These are phyloP conservation scores for Maudiozyma saulgeensis DNA, from an alignment of 805 yeast genomes.

Conservation along the genomic window DNA sequence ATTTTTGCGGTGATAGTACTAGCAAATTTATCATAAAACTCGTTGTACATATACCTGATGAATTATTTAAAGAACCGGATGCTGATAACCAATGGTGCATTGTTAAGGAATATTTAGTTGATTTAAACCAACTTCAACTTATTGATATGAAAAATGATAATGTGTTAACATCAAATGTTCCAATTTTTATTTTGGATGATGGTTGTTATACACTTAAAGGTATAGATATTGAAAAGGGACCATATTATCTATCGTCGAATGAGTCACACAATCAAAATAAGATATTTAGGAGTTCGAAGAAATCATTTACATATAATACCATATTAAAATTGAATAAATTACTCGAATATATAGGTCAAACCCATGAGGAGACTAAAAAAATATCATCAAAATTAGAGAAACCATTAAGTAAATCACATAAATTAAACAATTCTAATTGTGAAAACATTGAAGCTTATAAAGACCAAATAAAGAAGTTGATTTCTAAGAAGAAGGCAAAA, in stretches of 20 bases:
- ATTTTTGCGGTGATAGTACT: constrained; percentile 9
- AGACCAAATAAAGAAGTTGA: constrained; percentile 2
- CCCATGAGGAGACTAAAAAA: constrained; percentile 11
- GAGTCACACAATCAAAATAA: background rate
- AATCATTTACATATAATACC: constrained; percentile 22
- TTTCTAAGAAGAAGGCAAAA: constrained; percentile 1
- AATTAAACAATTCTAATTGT: constrained; percentile 3
- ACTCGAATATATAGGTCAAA: constrained; percentile 21
- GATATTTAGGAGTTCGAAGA: constrained; percentile 1
- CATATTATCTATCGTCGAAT: background rate
- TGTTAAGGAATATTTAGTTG: constrained; percentile 8
- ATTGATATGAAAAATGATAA: constrained; percentile 7
- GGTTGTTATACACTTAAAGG: constrained; percentile 14
- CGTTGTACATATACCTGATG: constrained; percentile 14
- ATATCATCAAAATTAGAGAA: constrained; percentile 12
- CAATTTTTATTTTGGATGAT: constrained; percentile 19
- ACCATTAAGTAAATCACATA: background rate
- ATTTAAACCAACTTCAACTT: constrained; percentile 12
- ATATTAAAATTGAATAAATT: constrained; percentile 22
- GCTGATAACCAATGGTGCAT: background rate
- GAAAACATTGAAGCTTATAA: constrained; percentile 4
- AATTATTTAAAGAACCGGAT: background rate
- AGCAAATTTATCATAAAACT: constrained; percentile 13
- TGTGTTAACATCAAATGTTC: constrained; percentile 11
- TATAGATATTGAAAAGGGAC: background rate